phyloP scores from a whole-genome alignment of 148 eudicot genomes.

The Diospyros lotus region DNA sequence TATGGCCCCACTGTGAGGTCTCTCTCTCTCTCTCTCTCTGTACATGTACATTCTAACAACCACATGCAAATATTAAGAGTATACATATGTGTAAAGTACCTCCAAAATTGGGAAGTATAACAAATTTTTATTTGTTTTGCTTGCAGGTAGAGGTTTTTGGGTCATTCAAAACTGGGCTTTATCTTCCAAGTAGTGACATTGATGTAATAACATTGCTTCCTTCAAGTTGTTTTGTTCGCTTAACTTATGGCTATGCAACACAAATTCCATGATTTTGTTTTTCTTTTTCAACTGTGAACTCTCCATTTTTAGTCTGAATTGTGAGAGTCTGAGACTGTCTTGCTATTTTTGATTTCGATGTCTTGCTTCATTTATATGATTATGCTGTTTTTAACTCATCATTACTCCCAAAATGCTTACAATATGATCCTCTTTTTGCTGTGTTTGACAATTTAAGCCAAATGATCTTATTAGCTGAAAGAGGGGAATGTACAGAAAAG shows the following conservation, averaged over 20 bases:
- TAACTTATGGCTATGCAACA: not conserved
- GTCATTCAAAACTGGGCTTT: slow-evolving; percentile 93
- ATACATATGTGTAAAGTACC: not conserved
- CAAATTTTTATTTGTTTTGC: not conserved
- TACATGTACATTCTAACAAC: not conserved
- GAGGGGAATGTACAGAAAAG: not conserved
- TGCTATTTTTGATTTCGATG: not conserved
- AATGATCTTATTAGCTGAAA: not conserved
- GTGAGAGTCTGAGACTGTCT: not conserved
- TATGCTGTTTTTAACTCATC: not conserved
- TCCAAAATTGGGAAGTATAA: not conserved
- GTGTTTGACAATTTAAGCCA: not conserved
- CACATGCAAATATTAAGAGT: too few relatives aligned
- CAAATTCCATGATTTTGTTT: not conserved
- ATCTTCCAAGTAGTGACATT: slow-evolving; percentile 91
- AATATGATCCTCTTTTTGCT: not conserved
- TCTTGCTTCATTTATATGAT: not conserved
- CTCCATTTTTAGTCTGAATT: not conserved
- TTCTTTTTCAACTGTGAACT: not conserved
- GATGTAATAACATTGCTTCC: slow-evolving; percentile 59
- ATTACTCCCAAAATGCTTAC: not conserved
- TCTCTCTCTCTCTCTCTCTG: not conserved
- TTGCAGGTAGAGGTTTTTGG: slow-evolving; percentile 95
- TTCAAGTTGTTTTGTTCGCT: not conserved
- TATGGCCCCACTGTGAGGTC: slow-evolving; percentile 92